These are phyloP conservation scores for Byssoonygena ceratinophila DNA, from an alignment of 2,329 filamentous ascomycete species.

Conservation along the genomic window DNA sequence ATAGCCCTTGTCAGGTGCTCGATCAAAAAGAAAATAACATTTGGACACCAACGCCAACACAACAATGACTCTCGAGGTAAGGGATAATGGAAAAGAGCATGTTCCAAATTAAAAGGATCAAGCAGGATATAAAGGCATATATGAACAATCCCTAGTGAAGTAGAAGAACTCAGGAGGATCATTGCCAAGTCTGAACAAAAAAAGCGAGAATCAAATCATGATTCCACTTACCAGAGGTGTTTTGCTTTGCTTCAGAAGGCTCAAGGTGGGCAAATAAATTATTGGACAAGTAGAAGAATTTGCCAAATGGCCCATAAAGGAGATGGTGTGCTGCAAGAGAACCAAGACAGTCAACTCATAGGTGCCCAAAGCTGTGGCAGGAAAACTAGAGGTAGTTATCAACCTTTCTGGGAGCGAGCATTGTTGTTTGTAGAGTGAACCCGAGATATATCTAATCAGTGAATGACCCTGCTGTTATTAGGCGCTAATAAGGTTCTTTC, in stretches of 20 bases:
- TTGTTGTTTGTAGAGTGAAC: conserved; percentile 7
- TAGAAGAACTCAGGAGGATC: not conserved
- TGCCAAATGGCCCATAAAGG: not conserved
- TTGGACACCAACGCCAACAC: conserved; percentile 4
- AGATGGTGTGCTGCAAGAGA: conserved; percentile 1
- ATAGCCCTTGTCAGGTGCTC: conserved; percentile 14
- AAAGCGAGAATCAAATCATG: not conserved
- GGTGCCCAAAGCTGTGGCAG: conserved; percentile 2
- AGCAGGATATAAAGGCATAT: not conserved
- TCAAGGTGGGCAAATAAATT: not conserved
- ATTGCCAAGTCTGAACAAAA: too few relatives aligned
- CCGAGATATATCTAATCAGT: conserved; percentile 3
- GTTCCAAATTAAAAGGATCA: not conserved
- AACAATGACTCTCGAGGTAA: not conserved
- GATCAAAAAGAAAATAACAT: conserved; percentile 15
- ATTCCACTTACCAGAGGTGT: not conserved
- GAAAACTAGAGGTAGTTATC: not conserved
- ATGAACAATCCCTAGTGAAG: too few relatives aligned
- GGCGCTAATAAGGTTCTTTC: conserved; percentile 12
- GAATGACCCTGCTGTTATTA: conserved; percentile 9
- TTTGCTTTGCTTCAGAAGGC: not conserved
- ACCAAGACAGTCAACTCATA: not conserved
- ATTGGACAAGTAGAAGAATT: not conserved
- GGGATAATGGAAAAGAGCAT: not conserved
- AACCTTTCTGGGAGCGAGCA: not conserved